Base-by-base conservation (phyloP, 257 asterid species). In the Salvia splendens region DNA sequence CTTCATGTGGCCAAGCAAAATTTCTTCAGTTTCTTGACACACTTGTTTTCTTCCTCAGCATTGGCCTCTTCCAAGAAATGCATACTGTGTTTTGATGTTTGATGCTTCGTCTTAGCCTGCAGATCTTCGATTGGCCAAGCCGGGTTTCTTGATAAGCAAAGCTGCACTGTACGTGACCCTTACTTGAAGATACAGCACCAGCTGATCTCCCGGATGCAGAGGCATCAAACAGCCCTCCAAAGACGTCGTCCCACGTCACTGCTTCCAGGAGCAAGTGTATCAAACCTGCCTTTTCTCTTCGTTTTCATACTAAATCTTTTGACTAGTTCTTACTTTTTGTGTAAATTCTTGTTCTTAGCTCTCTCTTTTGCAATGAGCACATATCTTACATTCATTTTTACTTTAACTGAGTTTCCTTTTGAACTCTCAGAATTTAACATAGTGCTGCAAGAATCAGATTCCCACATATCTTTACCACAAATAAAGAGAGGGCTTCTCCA, bases 161-260 rank as follows among this genome's bases (percentile, higher is more conserved):
- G 98, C 98, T 24, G 30, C 30, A 24, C 71, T 58, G 96, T 69
- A 97, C n/a, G n/a, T n/a, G n/a, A n/a, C n/a, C n/a, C n/a, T n/a
- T n/a, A n/a, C n/a, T n/a, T n/a, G n/a, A n/a, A n/a, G n/a, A n/a
- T n/a, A n/a, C 97, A 3, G 83, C 90, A 67, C 96, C 99, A 33
- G 99, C 97, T 64, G 99, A 93, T 75, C 97, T 93, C 42, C 96
- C 97, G 14, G 9, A 85, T 15, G 7, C 73, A 48, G 89, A 75
- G 64, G 79, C 20, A 59, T 68, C 78, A 45, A 48, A 59, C 9
- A 48, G 72, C 10, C 45, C 84, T 60, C 76, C 53, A 54, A 24
- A 69, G 28, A 54, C 10, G 9, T 2, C 41, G 5, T 54, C 74
- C 62, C 82, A 17, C 48, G 63, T 74, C 41, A 84, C 89, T 6